phyloP scores from a whole-genome alignment of 768 basidiomycete genomes.

The Cystobasidiopsis lactophilus region DNA sequence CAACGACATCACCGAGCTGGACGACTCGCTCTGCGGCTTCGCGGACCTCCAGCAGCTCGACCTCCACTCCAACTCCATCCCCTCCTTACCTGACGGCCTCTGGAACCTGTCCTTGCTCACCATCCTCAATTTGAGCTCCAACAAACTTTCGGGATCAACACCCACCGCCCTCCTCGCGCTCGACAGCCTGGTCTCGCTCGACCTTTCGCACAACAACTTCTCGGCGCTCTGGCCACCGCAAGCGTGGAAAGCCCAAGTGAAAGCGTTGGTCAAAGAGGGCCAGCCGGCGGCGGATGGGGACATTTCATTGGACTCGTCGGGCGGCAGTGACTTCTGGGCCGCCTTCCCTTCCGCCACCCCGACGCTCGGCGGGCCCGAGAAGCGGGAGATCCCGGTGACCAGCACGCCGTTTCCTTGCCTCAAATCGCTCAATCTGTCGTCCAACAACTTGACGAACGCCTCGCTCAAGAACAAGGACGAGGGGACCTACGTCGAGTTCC shows the following conservation, averaged over 20 bases:
- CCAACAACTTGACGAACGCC: conserved; percentile 1
- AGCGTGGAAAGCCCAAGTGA: neutral
- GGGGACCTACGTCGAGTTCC: neutral
- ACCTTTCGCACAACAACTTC: conserved; percentile 7
- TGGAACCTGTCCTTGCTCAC: conserved; percentile 1
- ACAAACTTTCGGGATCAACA: neutral
- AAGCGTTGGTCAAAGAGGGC: neutral
- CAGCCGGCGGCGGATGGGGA: neutral
- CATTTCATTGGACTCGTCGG: neutral
- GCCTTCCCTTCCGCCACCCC: conserved; percentile 3
- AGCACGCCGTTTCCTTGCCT: conserved; percentile 1
- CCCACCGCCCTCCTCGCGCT: conserved; percentile 8
- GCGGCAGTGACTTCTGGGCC: conserved; percentile 8
- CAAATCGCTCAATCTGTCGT: conserved; percentile 1
- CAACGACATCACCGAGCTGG: conserved; percentile 7
- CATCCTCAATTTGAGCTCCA: conserved; percentile 7
- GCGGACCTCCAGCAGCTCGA: conserved; percentile 5
- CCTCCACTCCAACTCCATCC: conserved; percentile 6
- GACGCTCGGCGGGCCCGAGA: neutral
- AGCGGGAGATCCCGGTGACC: neutral
- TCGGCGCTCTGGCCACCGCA: conserved; percentile 3
- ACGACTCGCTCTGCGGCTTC: conserved; percentile 4
- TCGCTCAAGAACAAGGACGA: no score
- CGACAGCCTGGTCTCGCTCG: conserved; percentile 3
- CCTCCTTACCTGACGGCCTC: conserved; percentile 2